Conservation (phyloP, 2,329 filamentous ascomycete species). For the Aspergillus sp. region DNA sequence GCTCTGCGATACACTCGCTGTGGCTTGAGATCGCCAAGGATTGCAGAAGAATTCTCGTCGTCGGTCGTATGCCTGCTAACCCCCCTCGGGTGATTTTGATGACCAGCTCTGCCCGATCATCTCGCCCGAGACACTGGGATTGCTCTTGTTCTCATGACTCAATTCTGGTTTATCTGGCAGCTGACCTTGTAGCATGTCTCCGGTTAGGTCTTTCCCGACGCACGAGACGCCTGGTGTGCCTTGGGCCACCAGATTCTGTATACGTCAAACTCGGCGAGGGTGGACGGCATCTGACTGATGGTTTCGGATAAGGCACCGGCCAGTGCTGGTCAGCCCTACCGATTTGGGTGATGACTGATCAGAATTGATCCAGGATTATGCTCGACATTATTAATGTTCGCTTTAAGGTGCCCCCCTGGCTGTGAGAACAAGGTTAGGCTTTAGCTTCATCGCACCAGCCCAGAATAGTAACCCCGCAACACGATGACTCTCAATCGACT, state of each 20-base stretch:
- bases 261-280: not conserved
- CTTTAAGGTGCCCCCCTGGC: not conserved
- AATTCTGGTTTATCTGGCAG: not conserved
- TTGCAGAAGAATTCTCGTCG: not conserved
- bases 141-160: constrained; percentile 2
- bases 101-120: not conserved
- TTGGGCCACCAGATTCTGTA: not conserved
- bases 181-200: constrained; percentile 4
- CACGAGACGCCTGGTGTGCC: not conserved
- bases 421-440: constrained; percentile 2
- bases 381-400: not conserved
- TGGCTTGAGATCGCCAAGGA: not conserved
- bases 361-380: not conserved
- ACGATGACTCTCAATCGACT: not conserved
- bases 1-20: not conserved
- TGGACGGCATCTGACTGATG: not conserved
- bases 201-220: constrained; percentile 3
- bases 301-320: not conserved
- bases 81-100: not conserved
- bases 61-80: not conserved
- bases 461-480: constrained; percentile 8
- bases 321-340: not conserved
- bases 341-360: not conserved
- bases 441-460: constrained; percentile 8
- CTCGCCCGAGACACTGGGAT: not conserved